phyloP scores from a whole-genome alignment of 2,329 filamentous ascomycete genomes.

The Pezicula radicicola region DNA sequence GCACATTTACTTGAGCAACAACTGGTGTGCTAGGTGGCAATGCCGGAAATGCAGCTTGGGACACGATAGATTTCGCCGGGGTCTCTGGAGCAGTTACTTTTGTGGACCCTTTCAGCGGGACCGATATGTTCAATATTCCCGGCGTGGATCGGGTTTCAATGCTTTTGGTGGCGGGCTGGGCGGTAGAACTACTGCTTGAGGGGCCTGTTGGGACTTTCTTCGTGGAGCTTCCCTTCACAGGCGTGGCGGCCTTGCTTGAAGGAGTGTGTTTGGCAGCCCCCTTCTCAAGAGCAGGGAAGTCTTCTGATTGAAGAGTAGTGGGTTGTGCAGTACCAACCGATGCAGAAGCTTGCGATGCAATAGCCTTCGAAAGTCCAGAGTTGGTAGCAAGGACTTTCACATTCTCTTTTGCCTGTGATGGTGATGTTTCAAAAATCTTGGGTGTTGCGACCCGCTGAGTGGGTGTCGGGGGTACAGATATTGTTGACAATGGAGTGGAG shows the following conservation, averaged over 20 bases:
- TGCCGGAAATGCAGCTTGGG: slow-evolving; percentile 45
- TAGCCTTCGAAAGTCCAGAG: slow-evolving; percentile 44
- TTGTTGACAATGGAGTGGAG: slow-evolving; percentile 23
- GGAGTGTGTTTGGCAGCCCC: slow-evolving; percentile 6
- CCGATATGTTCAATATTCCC: slow-evolving; percentile 46
- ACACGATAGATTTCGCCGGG: slow-evolving; percentile 11
- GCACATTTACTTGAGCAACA: slow-evolving; percentile 25
- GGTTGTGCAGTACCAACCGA: background rate
- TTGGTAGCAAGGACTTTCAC: slow-evolving; percentile 44
- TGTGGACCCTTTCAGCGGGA: slow-evolving; percentile 36
- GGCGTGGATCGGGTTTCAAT: slow-evolving; percentile 20
- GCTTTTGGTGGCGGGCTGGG: slow-evolving; percentile 10
- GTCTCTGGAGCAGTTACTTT: slow-evolving; percentile 15
- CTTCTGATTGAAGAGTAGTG: slow-evolving; percentile 51
- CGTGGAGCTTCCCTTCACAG: slow-evolving; percentile 4
- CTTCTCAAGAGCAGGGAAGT: slow-evolving; percentile 56
- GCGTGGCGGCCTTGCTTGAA: slow-evolving; percentile 7
- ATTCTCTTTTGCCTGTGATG: slow-evolving; percentile 36
- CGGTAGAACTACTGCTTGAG: background rate
- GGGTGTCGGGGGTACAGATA: slow-evolving; percentile 22
- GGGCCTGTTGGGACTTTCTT: slow-evolving; percentile 4
- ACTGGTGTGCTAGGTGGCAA: slow-evolving; percentile 44
- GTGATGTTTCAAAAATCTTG: slow-evolving; percentile 8
- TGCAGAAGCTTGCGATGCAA: slow-evolving; percentile 27
- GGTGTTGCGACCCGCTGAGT: slow-evolving; percentile 5